Evolutionary conservation across 345 rosid species (phyloP).

Genomic region (Balakata baccata): DNA sequence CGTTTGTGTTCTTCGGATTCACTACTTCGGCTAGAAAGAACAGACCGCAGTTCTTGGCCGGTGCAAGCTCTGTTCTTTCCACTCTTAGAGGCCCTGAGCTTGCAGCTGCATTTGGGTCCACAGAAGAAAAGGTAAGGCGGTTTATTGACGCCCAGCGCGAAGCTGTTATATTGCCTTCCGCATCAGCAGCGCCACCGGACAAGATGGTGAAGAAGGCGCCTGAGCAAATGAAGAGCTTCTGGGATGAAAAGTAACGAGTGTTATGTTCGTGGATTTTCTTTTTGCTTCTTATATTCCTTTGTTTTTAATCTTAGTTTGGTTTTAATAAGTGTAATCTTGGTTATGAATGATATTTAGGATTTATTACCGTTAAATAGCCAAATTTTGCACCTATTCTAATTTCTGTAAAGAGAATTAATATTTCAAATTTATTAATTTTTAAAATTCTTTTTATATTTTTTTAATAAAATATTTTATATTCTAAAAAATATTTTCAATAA

Average conservation of each 20-base stretch:
- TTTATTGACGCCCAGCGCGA: slow-evolving; percentile 50
- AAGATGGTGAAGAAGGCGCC: too few species aligned
- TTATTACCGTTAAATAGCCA: too few species aligned
- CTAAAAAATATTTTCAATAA: too few species aligned
- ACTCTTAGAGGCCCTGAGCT: slow-evolving; percentile 45
- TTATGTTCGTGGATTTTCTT: background rate
- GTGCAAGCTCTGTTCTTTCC: slow-evolving; percentile 56
- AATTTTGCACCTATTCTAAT: too few species aligned
- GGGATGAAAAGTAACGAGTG: slow-evolving; percentile 1
- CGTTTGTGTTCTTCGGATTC: slow-evolving; percentile 79
- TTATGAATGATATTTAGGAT: too few species aligned
- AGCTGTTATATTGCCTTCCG: slow-evolving; percentile 60
- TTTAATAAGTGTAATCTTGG: too few species aligned
- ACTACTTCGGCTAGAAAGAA: slow-evolving; percentile 75
- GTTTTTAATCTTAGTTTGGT: background rate
- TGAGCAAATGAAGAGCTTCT: too few species aligned
- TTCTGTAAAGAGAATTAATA: too few species aligned
- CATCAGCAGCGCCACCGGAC: slow-evolving; percentile 49
- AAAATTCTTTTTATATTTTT: too few species aligned
- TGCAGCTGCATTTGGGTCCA: slow-evolving; percentile 56
- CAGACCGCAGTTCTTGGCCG: slow-evolving; percentile 76
- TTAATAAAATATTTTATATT: too few species aligned
- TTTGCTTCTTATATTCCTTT: background rate
- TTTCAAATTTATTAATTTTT: too few species aligned
- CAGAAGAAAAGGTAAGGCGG: slow-evolving; percentile 34